Conservation (phyloP, 257 asterid species). For the Nicotiana undulata region DNA sequence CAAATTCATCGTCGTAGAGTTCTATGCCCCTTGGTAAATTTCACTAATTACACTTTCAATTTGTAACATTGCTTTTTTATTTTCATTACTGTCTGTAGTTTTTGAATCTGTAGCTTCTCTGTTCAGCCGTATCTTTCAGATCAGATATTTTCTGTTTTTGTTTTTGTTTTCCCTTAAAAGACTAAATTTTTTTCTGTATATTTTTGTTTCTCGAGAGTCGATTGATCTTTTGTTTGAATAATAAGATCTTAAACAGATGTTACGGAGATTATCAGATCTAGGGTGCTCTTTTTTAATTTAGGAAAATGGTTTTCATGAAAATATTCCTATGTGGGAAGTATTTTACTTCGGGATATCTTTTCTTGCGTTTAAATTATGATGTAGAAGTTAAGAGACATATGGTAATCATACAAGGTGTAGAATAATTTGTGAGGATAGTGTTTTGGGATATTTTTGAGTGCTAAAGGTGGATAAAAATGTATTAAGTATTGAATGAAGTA, state of each 20-base stretch:
- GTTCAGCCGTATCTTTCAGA: not conserved
- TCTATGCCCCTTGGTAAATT: conserved; percentile 81
- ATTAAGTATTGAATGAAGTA: not conserved
- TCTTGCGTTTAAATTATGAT: not conserved
- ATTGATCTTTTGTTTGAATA: not conserved
- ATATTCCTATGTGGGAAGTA: not conserved
- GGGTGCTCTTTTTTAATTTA: not conserved
- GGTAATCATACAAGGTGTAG: not conserved
- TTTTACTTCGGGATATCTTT: not conserved
- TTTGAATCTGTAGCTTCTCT: not conserved
- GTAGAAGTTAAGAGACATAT: not conserved
- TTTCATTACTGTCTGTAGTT: not conserved
- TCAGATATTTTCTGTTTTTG: not conserved
- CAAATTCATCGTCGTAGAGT: conserved; percentile 77
- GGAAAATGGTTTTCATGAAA: not conserved
- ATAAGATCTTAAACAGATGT: not conserved
- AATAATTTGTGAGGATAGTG: not conserved
- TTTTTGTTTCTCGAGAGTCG: not conserved
- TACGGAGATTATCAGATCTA: not conserved
- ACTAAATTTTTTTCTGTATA: not conserved
- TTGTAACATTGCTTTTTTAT: not conserved
- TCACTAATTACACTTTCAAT: not conserved
- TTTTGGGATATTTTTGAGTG: not conserved
- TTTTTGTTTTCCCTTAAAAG: not conserved
- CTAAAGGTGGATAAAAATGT: not conserved